phyloP scores from a whole-genome alignment of 2,329 filamentous ascomycete genomes.

The Neophaeococcomyces aloes region DNA sequence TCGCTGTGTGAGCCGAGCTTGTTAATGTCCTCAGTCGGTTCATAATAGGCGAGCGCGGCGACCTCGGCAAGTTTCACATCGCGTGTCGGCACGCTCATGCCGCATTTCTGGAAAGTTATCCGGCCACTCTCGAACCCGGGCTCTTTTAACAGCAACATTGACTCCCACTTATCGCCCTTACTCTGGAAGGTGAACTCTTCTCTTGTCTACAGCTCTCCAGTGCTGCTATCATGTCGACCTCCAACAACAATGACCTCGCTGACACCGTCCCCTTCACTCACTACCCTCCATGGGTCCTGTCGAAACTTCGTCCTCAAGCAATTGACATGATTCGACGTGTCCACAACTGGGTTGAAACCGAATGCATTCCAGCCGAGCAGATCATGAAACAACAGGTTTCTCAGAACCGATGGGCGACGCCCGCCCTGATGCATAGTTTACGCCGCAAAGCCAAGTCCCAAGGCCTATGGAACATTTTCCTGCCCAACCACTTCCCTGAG shows the following conservation, averaged over 20 bases:
- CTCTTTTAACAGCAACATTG: too few species aligned
- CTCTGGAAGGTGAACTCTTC: too few species aligned
- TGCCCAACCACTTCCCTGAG: conserved; percentile 79
- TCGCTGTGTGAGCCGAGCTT: too few species aligned
- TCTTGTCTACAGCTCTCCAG: too few species aligned
- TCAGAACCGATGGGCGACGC: conserved; percentile 58
- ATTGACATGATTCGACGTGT: conserved; percentile 44
- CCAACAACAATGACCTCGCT: neutral
- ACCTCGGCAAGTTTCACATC: too few species aligned
- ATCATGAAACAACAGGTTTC: conserved; percentile 64
- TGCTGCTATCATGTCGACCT: too few species aligned
- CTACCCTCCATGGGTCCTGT: conserved; percentile 33
- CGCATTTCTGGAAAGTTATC: too few species aligned
- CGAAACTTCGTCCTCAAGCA: conserved; percentile 27
- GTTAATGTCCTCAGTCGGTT: too few species aligned
- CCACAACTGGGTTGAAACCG: conserved; percentile 80
- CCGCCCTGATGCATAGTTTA: conserved; percentile 65
- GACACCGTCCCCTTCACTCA: conserved; percentile 25
- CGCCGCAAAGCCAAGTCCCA: conserved; percentile 63
- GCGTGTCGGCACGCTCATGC: too few species aligned
- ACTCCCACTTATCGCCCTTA: too few species aligned
- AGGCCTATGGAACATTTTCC: conserved; percentile 84
- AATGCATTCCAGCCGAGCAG: conserved; percentile 68
- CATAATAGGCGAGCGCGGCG: too few species aligned
- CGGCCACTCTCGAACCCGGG: too few species aligned